Conservation (phyloP, 257 asterid genomes). For the Datura wrightii region DNA sequence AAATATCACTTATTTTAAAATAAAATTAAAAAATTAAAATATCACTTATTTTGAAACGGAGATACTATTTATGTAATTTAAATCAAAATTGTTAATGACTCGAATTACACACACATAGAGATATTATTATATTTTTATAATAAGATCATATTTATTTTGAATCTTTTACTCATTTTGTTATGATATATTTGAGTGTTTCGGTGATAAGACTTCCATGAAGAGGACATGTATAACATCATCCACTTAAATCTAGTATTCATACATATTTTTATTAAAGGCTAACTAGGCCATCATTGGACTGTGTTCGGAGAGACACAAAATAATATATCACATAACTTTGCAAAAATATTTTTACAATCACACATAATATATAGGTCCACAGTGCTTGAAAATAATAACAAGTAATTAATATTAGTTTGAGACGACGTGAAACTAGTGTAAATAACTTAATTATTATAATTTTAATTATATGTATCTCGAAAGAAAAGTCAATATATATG, state of each 20-base stretch:
- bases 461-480: too few species aligned
- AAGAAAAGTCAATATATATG: neutral
- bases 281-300: neutral
- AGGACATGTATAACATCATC: neutral
- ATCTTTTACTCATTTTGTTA: neutral
- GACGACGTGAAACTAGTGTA: too few species aligned
- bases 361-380: too few species aligned
- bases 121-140: neutral
- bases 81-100: neutral
- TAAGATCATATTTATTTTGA: neutral
- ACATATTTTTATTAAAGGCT: neutral
- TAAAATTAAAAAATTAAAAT: too few species aligned
- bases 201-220: neutral
- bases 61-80: neutral
- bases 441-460: too few species aligned
- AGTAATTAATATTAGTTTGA: too few species aligned
- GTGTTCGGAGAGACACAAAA: too few species aligned
- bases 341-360: too few species aligned
- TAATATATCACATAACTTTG: too few species aligned
- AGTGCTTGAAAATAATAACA: too few species aligned
- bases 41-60: too few species aligned
- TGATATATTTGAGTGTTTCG: neutral
- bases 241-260: neutral
- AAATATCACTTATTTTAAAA: too few species aligned
- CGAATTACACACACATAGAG: neutral